Conservation (phyloP, 2,329 filamentous ascomycete species). For the Ceratocystiopsis brevicomis region DNA sequence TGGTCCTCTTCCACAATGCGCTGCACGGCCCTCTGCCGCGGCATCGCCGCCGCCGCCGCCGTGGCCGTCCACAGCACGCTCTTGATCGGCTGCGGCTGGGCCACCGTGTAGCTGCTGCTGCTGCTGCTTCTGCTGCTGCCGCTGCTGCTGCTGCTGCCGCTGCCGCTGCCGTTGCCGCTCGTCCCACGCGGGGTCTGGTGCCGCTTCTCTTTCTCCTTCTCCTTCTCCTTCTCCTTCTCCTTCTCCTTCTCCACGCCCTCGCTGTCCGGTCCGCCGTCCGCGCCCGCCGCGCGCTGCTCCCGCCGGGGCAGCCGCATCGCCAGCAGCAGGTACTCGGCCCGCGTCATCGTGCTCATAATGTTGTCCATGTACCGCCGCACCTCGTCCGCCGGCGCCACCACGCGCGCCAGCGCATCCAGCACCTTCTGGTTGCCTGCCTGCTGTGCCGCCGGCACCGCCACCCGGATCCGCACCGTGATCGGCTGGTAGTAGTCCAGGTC, state of each 20-base stretch:
- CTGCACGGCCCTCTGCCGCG: conserved; percentile 5
- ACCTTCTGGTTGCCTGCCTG: conserved; percentile 25
- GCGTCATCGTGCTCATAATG: conserved; percentile 49
- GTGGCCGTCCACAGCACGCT: conserved; percentile 10
- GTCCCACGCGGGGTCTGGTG: too few relatives aligned
- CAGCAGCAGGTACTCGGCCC: conserved; percentile 46
- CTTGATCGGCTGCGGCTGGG: conserved; percentile 6
- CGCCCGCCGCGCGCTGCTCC: conserved; percentile 11
- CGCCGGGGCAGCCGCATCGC: conserved; percentile 44
- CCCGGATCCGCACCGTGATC: conserved; percentile 38
- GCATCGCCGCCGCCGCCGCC: not conserved
- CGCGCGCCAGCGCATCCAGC: conserved; percentile 39
- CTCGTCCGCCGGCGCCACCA: conserved; percentile 44
- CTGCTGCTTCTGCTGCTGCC: too few relatives aligned
- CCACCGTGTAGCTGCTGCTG: conserved; percentile 1
- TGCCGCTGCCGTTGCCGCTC: too few relatives aligned
- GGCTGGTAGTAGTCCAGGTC: conserved; percentile 58
- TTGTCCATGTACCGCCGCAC: conserved; percentile 50
- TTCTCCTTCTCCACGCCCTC: not conserved
- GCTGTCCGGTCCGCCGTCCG: not conserved
- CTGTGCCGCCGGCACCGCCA: not conserved
- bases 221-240: too few relatives aligned
- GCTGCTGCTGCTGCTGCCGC: too few relatives aligned
- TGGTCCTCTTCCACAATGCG: conserved; percentile 22
- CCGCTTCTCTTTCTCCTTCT: too few relatives aligned